Base-by-base conservation (phyloP, 2,329 filamentous ascomycete genomes). In the Juglanconis oblonga region DNA sequence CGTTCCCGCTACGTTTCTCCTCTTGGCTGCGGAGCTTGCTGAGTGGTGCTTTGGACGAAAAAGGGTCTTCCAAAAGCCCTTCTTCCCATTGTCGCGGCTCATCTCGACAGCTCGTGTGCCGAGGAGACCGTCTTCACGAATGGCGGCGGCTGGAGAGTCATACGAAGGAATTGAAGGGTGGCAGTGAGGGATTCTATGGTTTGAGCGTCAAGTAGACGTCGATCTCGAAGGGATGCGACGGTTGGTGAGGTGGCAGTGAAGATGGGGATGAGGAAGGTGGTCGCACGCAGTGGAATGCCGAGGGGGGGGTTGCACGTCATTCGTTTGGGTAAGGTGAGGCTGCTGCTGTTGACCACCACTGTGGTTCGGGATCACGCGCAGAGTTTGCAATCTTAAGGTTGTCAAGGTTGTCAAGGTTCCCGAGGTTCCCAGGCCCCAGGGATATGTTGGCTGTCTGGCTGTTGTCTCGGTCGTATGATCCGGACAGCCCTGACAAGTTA, bases 41-140 rank as follows among this genome's bases (percentile, higher is more conserved):
- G 59, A 52, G 32, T 40, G 9, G 17, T 40, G 56, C 33, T 57
- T 57, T 53, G 53, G 48, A 17, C 54, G 51, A 45, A 62, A 60
- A 35, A 62, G 57, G 36, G 57, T 44, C 52, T 52, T 62, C 61
- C 57, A 62, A 44, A 62, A 62, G 50, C 57, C 50, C 49, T 60
- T 57, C 52, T 44, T 62, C 24, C 45, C 55, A 44, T 57, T 60
- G n/a, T 62, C 61, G 50, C 57, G 57, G 55, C 61, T 62, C 61
- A 62, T 62, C 44, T 60, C 57, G 44, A 59, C 53, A 52, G 61
- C 24, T 51, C 48, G 52, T 51, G 40, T 55, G 54, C 44, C 57
- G 53, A 52, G 45, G 48, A 49, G 42, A 42, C 57, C 38, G 53
- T 55, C 29, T 33, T 44, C 51, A 53, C 50, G 42, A 52, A 49